Evolutionary conservation across 1,284 basidiomycete genomes (phyloP).

Genomic region (Cryptococcus jaspeensis): DNA sequence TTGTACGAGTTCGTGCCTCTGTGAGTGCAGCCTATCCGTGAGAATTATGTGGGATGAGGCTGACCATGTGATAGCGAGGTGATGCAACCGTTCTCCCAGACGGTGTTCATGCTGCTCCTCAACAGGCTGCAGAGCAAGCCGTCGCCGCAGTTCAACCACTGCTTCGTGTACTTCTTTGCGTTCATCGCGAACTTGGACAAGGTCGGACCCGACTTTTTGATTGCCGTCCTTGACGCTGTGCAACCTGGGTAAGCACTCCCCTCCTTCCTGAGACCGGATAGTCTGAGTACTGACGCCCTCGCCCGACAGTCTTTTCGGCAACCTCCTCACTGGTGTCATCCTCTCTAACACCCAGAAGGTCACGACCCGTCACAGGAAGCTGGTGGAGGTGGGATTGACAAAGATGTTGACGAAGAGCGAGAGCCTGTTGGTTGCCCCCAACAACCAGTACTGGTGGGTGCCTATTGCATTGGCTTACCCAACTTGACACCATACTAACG

Average conservation of each 20-base stretch:
- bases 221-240: slow-evolving; percentile 74
- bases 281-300: slow-evolving; percentile 1
- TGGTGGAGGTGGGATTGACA: slow-evolving; percentile 79
- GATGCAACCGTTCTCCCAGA: slow-evolving; percentile 72
- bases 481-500: neutral
- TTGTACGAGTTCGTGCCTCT: slow-evolving; percentile 70
- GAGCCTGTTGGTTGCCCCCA: slow-evolving; percentile 65
- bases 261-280: neutral
- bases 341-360: slow-evolving; percentile 78
- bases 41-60: neutral
- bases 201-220: slow-evolving; percentile 75
- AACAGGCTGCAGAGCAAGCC: slow-evolving; percentile 84
- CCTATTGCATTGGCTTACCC: neutral
- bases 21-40: slow-evolving; percentile 56
- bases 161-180: slow-evolving; percentile 75
- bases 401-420: slow-evolving; percentile 72
- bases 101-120: slow-evolving; percentile 76
- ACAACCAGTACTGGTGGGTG: slow-evolving; percentile 67
- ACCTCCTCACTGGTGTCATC: slow-evolving; percentile 76
- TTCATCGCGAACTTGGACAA: slow-evolving; percentile 72
- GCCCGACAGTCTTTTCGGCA: slow-evolving; percentile 75
- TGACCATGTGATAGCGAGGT: slow-evolving; percentile 55
- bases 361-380: slow-evolving; percentile 75
- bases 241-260: slow-evolving; percentile 70
- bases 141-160: slow-evolving; percentile 84